These are phyloP conservation scores for Penicillium roqueforti DNA, from an alignment of 495 filamentous ascomycete species.

Conservation along the genomic window DNA sequence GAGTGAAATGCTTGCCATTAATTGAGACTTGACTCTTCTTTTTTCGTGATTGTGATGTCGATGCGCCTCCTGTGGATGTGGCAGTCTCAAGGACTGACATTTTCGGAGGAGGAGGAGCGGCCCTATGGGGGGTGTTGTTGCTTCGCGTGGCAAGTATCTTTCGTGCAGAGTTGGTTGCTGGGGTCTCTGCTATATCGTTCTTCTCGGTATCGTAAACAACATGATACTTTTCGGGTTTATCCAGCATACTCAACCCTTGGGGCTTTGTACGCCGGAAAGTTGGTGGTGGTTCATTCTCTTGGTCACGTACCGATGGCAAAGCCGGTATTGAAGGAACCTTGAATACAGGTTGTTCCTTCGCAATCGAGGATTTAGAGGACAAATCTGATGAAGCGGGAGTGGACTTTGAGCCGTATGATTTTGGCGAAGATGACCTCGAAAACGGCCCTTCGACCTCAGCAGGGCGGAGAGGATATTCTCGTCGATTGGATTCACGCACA, in stretches of 20 bases:
- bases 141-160: slow-evolving; percentile 67
- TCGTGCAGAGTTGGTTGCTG: slow-evolving; percentile 54
- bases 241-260: slow-evolving; percentile 51
- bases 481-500: slow-evolving; percentile 25
- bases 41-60: slow-evolving; percentile 64
- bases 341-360: slow-evolving; percentile 53
- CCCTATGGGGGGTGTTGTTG: slow-evolving; percentile 76
- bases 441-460: slow-evolving; percentile 30
- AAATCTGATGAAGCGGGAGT: slow-evolving; percentile 39
- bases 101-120: slow-evolving; percentile 84
- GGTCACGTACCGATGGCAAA: slow-evolving; percentile 60
- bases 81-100: slow-evolving; percentile 94
- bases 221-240: slow-evolving; percentile 55
- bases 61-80: slow-evolving; percentile 76
- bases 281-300: slow-evolving; percentile 77
- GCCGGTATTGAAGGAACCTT: slow-evolving; percentile 59
- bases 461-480: slow-evolving; percentile 18
- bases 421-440: slow-evolving; percentile 40
- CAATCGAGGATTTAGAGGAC: slow-evolving; percentile 37
- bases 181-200: slow-evolving; percentile 39
- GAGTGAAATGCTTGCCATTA: slow-evolving; percentile 86
- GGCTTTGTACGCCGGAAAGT: slow-evolving; percentile 68
- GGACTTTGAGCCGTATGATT: slow-evolving; percentile 40
- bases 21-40: slow-evolving; percentile 77
- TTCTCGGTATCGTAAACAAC: slow-evolving; percentile 48